phyloP scores from a whole-genome alignment of 768 basidiomycete genomes.

The Rhodotorula diobovata region DNA sequence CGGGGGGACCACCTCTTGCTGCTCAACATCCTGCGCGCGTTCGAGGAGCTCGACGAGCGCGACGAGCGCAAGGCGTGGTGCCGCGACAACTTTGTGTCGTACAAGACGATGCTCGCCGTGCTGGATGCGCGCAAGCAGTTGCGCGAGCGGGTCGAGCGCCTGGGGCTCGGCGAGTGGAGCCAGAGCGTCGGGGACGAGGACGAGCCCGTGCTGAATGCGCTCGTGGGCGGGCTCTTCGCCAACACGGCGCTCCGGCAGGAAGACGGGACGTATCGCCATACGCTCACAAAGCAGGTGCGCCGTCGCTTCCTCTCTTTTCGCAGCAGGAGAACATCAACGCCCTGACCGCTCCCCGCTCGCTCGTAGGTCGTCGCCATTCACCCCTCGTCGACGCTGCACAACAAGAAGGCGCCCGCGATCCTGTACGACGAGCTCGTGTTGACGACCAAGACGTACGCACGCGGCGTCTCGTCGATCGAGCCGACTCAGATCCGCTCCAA shows the following conservation, averaged over 20 bases:
- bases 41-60: slow-evolving; percentile 55
- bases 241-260: slow-evolving; percentile 79
- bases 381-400: slow-evolving; percentile 73
- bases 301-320: background rate
- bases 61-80: slow-evolving; percentile 63
- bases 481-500: slow-evolving; percentile 52
- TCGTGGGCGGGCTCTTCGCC: slow-evolving; percentile 71
- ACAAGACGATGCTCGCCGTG: slow-evolving; percentile 72
- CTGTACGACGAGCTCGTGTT: slow-evolving; percentile 91
- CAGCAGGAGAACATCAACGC: too few relatives aligned
- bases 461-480: slow-evolving; percentile 79
- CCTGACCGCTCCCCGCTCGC: too few relatives aligned
- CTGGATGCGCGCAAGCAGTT: slow-evolving; percentile 76
- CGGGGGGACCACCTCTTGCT: slow-evolving; percentile 88
- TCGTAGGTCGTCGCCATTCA: slow-evolving; percentile 76
- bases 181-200: slow-evolving; percentile 55
- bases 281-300: slow-evolving; percentile 52
- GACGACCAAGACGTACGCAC: slow-evolving; percentile 79
- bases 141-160: slow-evolving; percentile 58
- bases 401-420: slow-evolving; percentile 78
- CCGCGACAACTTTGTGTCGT: slow-evolving; percentile 72
- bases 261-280: slow-evolving; percentile 74
- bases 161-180: slow-evolving; percentile 58
- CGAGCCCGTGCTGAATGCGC: slow-evolving; percentile 64
- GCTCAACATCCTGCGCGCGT: slow-evolving; percentile 77